A percentile compares a stretch with the other conserved stretches of the same genome.
phyloP scores from a whole-genome alignment of 495 filamentous ascomycete species.

The Neurospora sp. region DNA sequence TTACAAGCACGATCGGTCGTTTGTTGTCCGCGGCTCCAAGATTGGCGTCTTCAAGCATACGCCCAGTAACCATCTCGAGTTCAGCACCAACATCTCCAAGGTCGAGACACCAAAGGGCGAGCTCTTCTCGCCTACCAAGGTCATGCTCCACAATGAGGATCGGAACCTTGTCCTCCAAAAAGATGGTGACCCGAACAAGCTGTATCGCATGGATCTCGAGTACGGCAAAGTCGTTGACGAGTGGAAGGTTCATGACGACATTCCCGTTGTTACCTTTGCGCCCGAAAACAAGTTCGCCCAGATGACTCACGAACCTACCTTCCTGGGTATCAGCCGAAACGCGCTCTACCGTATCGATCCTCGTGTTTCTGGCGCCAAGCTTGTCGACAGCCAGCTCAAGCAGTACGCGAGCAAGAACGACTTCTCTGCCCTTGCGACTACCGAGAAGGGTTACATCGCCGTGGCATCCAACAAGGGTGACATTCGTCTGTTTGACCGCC shows the following conservation, averaged over 20 bases:
- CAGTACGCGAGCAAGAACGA: slow-evolving; percentile 95
- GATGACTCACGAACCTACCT: slow-evolving; percentile 91
- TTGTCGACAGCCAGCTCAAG: slow-evolving; percentile 86
- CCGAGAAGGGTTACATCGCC: slow-evolving; percentile 90
- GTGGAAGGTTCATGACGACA: slow-evolving; percentile 99
- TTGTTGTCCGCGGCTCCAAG: slow-evolving; percentile 92
- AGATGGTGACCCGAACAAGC: slow-evolving; percentile 68
- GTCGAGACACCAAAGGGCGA: slow-evolving; percentile 82
- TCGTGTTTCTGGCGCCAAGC: slow-evolving; percentile 79
- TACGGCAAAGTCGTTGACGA: slow-evolving; percentile 99
- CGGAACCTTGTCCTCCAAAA: slow-evolving; percentile 89
- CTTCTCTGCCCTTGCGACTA: slow-evolving; percentile 88
- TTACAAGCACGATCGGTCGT: slow-evolving; percentile 94
- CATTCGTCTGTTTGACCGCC: slow-evolving; percentile 89
- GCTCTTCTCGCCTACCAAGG: slow-evolving; percentile 88
- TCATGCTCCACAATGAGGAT: slow-evolving; percentile 95
- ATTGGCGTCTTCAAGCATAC: slow-evolving; percentile 99
- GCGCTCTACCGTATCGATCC: slow-evolving; percentile 92
- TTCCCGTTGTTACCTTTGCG: slow-evolving; percentile 78
- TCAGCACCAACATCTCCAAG: slow-evolving; percentile 95
- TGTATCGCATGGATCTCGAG: slow-evolving; percentile 98
- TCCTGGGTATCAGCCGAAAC: slow-evolving; percentile 84
- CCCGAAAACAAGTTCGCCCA: slow-evolving; percentile 98
- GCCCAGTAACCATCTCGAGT: slow-evolving; percentile 82
- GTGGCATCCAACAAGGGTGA: slow-evolving; percentile 97